Evolutionary conservation across 1,284 basidiomycete genomes (phyloP).

Genomic region (Golubevia pallescens): DNA sequence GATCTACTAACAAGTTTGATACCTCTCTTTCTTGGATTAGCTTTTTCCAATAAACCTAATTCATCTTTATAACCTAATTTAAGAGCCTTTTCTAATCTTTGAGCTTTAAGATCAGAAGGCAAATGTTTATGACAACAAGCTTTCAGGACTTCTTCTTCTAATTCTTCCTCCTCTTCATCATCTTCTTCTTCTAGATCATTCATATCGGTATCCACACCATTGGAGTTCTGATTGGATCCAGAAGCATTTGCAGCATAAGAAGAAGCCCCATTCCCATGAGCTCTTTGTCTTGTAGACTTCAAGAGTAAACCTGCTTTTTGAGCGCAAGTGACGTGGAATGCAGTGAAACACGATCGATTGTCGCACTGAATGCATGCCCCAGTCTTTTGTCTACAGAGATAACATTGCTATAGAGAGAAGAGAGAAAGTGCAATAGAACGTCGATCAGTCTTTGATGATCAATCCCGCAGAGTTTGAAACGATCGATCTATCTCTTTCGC

Average conservation of each 20-base stretch:
- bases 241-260: too few relatives aligned
- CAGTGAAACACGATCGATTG: conserved; percentile 86
- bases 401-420: conserved; percentile 69
- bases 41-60: too few relatives aligned
- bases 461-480: too few relatives aligned
- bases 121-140: conserved; percentile 59
- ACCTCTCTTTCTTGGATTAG: too few relatives aligned
- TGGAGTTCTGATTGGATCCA: too few relatives aligned
- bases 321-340: conserved; percentile 95
- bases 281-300: conserved; percentile 34
- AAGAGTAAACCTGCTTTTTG: conserved; percentile 66
- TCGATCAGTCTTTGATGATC: too few relatives aligned
- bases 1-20: too few relatives aligned
- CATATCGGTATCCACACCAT: neutral
- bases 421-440: neutral
- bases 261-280: neutral
- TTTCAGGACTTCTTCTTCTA: conserved; percentile 21
- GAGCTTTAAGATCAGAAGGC: conserved; percentile 10
- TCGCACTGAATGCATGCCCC: conserved; percentile 98
- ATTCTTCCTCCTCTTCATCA: conserved; percentile 18
- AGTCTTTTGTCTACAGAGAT: conserved; percentile 78
- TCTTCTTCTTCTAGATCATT: neutral
- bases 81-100: too few relatives aligned
- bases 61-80: too few relatives aligned
- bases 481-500: too few relatives aligned